Evolutionary conservation across 2,329 filamentous ascomycete species (phyloP).

Genomic region (Botryosphaeria dothidea): DNA sequence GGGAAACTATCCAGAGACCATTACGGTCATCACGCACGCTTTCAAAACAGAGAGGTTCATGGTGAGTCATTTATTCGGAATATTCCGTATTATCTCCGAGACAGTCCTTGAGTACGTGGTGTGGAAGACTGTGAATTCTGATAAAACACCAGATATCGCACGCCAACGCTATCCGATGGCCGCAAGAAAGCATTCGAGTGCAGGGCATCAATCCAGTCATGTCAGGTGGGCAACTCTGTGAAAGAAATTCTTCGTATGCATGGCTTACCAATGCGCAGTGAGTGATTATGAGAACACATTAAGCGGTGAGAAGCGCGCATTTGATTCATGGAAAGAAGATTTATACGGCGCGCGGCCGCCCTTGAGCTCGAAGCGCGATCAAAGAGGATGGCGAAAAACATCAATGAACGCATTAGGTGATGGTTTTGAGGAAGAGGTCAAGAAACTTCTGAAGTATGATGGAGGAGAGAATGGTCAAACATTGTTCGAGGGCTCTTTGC

Average conservation of each 20-base stretch:
- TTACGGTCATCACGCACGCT: conserved; percentile 49
- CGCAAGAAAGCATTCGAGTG: conserved; percentile 40
- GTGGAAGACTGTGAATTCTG: too few relatives aligned
- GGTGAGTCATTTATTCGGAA: background rate
- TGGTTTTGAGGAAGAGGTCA: conserved; percentile 32
- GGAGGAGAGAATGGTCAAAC: conserved; percentile 23
- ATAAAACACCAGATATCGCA: conserved; percentile 10
- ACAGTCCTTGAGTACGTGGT: too few relatives aligned
- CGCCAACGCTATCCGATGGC: conserved; percentile 45
- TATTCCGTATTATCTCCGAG: too few relatives aligned
- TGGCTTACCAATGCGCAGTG: conserved; percentile 14
- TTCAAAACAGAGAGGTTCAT: conserved; percentile 48
- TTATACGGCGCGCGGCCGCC: conserved; percentile 38
- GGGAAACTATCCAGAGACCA: conserved; percentile 41
- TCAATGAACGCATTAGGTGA: conserved; percentile 24
- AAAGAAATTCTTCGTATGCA: background rate
- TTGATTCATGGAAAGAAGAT: conserved; percentile 40
- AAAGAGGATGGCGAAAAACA: conserved; percentile 40
- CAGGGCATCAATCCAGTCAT: conserved; percentile 50
- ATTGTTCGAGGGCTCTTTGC: conserved; percentile 22
- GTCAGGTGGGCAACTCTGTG: conserved; percentile 23
- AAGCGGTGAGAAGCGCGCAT: conserved; percentile 40
- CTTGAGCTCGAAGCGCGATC: conserved; percentile 40
- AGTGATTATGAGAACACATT: conserved; percentile 38
- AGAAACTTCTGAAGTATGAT: conserved; percentile 24